phyloP scores from a whole-genome alignment of 176 grass and related monocot species.

The Canna indica region DNA sequence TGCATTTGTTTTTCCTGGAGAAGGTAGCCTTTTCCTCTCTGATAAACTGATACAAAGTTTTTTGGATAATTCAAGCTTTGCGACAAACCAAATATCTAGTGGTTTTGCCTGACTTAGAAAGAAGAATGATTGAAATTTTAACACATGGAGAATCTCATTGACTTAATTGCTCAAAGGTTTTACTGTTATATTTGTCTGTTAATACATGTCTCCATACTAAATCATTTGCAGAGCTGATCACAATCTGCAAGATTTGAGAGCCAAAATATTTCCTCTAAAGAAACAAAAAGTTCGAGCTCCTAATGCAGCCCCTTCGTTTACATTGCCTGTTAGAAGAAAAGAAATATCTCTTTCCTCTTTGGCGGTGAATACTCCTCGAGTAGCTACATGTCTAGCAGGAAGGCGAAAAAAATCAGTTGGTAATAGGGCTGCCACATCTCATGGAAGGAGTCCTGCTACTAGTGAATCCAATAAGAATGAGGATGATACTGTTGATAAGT shows the following conservation, averaged over 20 bases:
- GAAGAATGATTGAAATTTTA: neutral
- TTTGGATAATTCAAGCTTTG: neutral
- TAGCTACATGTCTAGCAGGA: slow-evolving; percentile 51
- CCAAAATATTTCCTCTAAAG: slow-evolving; percentile 69
- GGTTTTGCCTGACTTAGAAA: neutral
- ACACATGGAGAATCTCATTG: neutral
- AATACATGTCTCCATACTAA: neutral
- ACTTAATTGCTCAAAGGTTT: neutral
- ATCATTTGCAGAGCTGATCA: slow-evolving; percentile 58
- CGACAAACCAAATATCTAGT: neutral
- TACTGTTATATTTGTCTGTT: neutral
- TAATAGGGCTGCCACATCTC: slow-evolving; percentile 31
- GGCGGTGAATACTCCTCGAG: slow-evolving; percentile 49
- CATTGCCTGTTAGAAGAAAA: slow-evolving; percentile 68
- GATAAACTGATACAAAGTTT: neutral
- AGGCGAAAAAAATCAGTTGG: slow-evolving; percentile 53
- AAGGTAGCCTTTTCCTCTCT: neutral
- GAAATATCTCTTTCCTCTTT: slow-evolving; percentile 92
- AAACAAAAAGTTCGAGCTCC: slow-evolving; percentile 33
- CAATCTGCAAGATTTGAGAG: slow-evolving; percentile 67
- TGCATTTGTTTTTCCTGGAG: neutral
- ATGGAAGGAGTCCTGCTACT: slow-evolving; percentile 9
- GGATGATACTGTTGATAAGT: slow-evolving; percentile 25
- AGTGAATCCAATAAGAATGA: slow-evolving; percentile 40
- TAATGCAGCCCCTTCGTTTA: slow-evolving; percentile 28